Base-by-base conservation (phyloP, 805 yeast genomes). In the Candida ipomoeae region DNA sequence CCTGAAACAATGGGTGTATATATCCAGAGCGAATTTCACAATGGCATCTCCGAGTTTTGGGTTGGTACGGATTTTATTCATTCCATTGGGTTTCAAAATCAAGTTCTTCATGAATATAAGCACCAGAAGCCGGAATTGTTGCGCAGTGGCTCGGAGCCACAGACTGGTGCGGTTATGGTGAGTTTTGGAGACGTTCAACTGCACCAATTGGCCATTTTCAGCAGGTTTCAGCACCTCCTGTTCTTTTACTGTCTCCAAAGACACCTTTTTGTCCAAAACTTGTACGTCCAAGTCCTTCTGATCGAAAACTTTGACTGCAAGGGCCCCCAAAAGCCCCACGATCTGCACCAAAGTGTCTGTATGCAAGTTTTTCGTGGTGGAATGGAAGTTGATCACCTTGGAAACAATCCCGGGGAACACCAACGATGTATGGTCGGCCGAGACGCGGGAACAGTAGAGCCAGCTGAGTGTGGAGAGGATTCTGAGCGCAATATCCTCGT, bases 321-420 rank as follows among this genome's bases (percentile, higher is more conserved):
- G 23, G 3, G 37, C 45, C 13, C 53, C 40, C 15, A 73, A 49
- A 0, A 66, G 13, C n/a, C 57, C 51, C n/a, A 70, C 46, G 2
- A 66, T 51, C 21, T 52, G 40, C 1, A 63, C 50, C 5, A 68
- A 42, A 1, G 66, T 48, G 2, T 58, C 50, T 18, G 53, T 63
- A 48, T 68, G 66, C 20, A 71, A 37, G 36, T 52, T 60, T 29
- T 56, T 59, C 0, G 65, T 50, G 3, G 42, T 29, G 0, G 65
- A 47, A 18, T 54, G 58, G 51, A 67, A 71, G 17, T 64, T 63
- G 4, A 70, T 61, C 15, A 70, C 49, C 41, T 64, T 57, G 4
- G 77, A 72, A 1, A 66, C 56, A 5, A 68, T 55, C 0, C 78
- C 78, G 1, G 78, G 78, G n/a, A 73, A 58, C 2, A 73, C 70